phyloP scores from a whole-genome alignment of 257 asterid genomes.

The Plantago major region DNA sequence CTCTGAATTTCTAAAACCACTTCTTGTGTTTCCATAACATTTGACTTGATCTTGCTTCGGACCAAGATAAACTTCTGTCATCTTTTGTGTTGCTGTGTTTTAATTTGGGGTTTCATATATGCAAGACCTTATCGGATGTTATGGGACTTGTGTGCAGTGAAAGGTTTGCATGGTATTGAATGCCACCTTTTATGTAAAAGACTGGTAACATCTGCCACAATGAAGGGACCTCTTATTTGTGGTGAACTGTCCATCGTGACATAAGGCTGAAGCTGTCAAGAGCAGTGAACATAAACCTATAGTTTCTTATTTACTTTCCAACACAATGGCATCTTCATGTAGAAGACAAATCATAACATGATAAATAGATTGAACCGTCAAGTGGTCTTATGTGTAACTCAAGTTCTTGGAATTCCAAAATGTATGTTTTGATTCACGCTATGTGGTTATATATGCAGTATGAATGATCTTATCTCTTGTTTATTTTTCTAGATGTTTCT shows the following conservation, averaged over 20 bases:
- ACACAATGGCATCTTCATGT: too few species aligned
- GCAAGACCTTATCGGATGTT: background rate
- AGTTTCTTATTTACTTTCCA: too few species aligned
- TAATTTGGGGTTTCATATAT: background rate
- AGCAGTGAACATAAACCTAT: too few species aligned
- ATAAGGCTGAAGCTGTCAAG: background rate
- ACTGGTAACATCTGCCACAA: slow-evolving; percentile 8
- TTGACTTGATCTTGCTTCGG: background rate
- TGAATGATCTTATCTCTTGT: slow-evolving; percentile 1
- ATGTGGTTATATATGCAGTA: slow-evolving; percentile 10
- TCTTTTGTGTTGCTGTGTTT: background rate
- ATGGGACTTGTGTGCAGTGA: slow-evolving; percentile 3
- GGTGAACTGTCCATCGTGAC: background rate
- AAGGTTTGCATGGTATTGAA: background rate
- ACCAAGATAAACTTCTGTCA: background rate
- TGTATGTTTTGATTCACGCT: slow-evolving; percentile 1
- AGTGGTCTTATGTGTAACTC: too few species aligned
- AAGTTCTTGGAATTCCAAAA: background rate
- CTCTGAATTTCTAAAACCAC: background rate
- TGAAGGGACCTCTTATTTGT: background rate
- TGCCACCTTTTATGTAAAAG: slow-evolving; percentile 2
- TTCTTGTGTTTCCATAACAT: background rate
- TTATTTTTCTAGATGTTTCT: slow-evolving; percentile 18
- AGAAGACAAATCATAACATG: too few species aligned
- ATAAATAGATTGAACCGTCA: too few species aligned